phyloP scores from a whole-genome alignment of 1,284 basidiomycete genomes.

The Hemileia vastatrix region DNA sequence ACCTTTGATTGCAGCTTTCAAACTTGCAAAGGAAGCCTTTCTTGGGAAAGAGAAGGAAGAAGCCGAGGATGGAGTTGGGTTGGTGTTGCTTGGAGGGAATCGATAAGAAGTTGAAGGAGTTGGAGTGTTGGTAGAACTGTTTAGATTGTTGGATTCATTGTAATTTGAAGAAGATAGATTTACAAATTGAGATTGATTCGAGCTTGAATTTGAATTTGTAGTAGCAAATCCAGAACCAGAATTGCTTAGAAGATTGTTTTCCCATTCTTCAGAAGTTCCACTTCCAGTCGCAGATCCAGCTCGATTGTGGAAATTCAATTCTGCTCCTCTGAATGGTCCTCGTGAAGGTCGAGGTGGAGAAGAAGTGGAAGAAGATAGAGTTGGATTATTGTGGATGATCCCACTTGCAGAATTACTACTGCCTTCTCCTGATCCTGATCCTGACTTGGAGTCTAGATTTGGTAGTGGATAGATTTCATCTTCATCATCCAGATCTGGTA shows the following conservation, averaged over 20 bases:
- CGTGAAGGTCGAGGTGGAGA: constrained; percentile 26
- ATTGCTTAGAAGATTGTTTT: background rate
- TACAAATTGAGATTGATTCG: background rate
- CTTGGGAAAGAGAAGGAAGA: constrained; percentile 24
- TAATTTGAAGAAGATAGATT: too few relatives aligned
- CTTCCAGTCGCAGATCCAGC: constrained; percentile 21
- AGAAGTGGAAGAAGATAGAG: constrained; percentile 19
- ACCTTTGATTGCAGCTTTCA: constrained; percentile 25
- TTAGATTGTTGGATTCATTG: too few relatives aligned
- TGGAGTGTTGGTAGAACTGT: too few relatives aligned
- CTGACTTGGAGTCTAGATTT: constrained; percentile 22
- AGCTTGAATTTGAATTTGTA: background rate
- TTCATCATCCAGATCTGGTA: constrained; percentile 40
- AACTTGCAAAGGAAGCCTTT: constrained; percentile 24
- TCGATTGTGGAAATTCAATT: constrained; percentile 23
- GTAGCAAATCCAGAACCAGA: background rate
- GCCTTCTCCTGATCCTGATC: constrained; percentile 6
- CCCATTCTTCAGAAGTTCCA: constrained; percentile 30
- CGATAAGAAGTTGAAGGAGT: constrained; percentile 9
- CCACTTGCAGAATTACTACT: background rate
- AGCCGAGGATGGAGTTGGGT: background rate
- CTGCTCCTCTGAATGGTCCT: constrained; percentile 23
- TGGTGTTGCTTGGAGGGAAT: constrained; percentile 19
- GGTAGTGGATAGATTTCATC: constrained; percentile 28
- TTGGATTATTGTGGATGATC: too few relatives aligned